Conservation (phyloP, 2,329 filamentous ascomycete species). For the Lecanicillium sp. region DNA sequence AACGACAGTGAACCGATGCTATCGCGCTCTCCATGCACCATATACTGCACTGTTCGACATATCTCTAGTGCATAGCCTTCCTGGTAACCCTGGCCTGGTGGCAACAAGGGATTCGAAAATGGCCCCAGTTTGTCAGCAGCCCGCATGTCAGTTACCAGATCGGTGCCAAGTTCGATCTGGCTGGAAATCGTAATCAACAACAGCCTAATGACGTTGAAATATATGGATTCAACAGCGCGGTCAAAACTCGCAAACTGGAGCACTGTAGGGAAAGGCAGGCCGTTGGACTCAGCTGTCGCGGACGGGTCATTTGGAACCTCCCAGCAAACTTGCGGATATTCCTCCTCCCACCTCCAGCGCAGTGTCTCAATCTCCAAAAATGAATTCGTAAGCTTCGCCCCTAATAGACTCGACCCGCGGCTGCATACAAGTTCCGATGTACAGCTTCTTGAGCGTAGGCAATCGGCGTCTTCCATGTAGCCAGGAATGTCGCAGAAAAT, state of each 20-base stretch:
- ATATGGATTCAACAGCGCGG: not conserved
- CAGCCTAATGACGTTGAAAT: not conserved
- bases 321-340: slow-evolving; percentile 1
- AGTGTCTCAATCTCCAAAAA: not conserved
- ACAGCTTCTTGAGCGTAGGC: no score
- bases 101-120: not conserved
- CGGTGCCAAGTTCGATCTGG: not conserved
- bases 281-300: not conserved
- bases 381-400: not conserved
- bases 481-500: slow-evolving; percentile 9
- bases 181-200: not conserved
- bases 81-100: not conserved
- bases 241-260: not conserved
- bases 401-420: not conserved
- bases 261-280: not conserved
- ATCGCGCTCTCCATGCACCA: not conserved
- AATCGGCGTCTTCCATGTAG: slow-evolving; percentile 5
- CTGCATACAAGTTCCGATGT: no score
- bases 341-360: not conserved
- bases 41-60: slow-evolving; percentile 2
- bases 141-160: not conserved
- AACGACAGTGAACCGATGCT: not conserved
- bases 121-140: not conserved
- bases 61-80: not conserved
- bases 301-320: not conserved